Conservation (phyloP, 805 yeast genomes). For the Wickerhamomyces strasburgensis region DNA sequence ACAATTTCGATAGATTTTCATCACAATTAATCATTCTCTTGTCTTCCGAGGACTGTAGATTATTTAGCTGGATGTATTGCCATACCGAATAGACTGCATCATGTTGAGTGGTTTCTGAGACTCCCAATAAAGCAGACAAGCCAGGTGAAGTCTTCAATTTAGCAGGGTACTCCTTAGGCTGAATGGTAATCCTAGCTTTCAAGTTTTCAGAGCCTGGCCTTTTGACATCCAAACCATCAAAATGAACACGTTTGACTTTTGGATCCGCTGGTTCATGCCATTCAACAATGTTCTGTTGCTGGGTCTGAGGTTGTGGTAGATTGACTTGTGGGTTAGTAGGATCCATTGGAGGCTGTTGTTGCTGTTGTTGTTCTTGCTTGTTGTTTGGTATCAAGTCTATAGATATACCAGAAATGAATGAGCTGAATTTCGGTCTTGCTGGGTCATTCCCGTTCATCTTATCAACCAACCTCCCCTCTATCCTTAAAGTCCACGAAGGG, state of each 20-base stretch:
- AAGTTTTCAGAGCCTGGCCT: constrained; percentile 68
- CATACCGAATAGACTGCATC: constrained; percentile 75
- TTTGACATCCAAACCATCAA: constrained; percentile 87
- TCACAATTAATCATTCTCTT: constrained; percentile 50
- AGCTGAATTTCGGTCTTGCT: constrained; percentile 59
- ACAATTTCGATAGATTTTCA: constrained; percentile 37
- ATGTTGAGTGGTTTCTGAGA: constrained; percentile 76
- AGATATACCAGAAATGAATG: constrained; percentile 78
- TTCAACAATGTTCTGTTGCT: constrained; percentile 51
- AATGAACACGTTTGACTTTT: constrained; percentile 42
- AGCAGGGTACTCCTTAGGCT: constrained; percentile 72
- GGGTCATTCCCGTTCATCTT: constrained; percentile 41
- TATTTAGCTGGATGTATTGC: constrained; percentile 71
- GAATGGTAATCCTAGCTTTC: constrained; percentile 67
- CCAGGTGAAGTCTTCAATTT: constrained; percentile 59
- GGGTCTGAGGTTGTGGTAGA: constrained; percentile 6
- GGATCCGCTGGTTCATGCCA: constrained; percentile 72
- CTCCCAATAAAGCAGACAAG: constrained; percentile 68
- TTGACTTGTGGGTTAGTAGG: constrained; percentile 19
- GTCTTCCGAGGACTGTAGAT: constrained; percentile 54
- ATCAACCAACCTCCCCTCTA: constrained; percentile 79
- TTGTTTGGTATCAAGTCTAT: constrained; percentile 53
- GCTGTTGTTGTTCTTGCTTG: constrained; percentile 7
- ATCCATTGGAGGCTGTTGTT: constrained; percentile 26
- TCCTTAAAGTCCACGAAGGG: constrained; percentile 76